A percentile compares a stretch with the other conserved stretches of the same genome.
phyloP scores from a whole-genome alignment of 2,329 filamentous ascomycete genomes.

The Trichoderma koningii region DNA sequence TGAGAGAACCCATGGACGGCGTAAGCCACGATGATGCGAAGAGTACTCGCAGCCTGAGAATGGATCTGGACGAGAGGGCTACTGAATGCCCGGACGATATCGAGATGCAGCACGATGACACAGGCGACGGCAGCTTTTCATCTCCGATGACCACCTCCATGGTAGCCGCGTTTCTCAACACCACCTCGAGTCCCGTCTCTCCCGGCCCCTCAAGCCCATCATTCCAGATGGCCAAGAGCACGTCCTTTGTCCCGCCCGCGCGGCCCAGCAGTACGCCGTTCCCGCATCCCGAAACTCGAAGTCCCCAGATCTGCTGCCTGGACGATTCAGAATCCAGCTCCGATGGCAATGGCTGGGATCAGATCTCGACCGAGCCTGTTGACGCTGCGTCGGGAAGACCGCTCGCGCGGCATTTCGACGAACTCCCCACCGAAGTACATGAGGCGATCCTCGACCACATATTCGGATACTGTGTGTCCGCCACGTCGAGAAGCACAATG shows the following conservation, averaged over 20 bases:
- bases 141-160: constrained; percentile 44
- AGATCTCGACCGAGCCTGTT: constrained; percentile 5
- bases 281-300: constrained; percentile 54
- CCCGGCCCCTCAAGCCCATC: constrained; percentile 57
- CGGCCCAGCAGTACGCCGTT: constrained; percentile 64
- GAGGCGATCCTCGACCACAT: constrained; percentile 71
- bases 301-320: constrained; percentile 36
- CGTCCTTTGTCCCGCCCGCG: constrained; percentile 40
- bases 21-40: constrained; percentile 18
- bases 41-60: constrained; percentile 4
- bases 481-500: constrained; percentile 58
- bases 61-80: constrained; percentile 22
- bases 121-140: constrained; percentile 40
- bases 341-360: constrained; percentile 26
- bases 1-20: constrained; percentile 24
- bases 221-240: constrained; percentile 49
- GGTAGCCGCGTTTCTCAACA: constrained; percentile 42
- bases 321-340: constrained; percentile 33
- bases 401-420: constrained; percentile 44
- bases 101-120: constrained; percentile 27
- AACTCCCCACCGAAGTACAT: constrained; percentile 70
- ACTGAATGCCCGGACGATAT: constrained; percentile 12
- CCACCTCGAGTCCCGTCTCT: constrained; percentile 57
- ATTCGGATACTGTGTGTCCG: constrained; percentile 67
- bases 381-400: constrained; percentile 30